A percentile compares a stretch with the other conserved stretches of the same genome.
Evolutionary conservation across 2,329 filamentous ascomycete genomes (phyloP).

Genomic region (Botrytis porri): DNA sequence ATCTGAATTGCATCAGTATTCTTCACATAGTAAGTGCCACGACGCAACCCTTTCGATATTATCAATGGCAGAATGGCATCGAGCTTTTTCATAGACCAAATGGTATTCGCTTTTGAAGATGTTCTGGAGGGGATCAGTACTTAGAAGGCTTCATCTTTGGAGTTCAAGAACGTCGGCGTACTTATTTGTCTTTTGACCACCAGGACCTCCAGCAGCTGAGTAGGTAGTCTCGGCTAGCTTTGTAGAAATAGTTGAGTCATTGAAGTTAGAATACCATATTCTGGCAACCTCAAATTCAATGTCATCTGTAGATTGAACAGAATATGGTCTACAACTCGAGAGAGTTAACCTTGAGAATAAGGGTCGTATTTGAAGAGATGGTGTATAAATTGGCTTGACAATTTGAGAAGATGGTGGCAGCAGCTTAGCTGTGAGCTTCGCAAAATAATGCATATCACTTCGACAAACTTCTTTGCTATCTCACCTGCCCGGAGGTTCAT

Average conservation of each 20-base stretch:
- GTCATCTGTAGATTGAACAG: conserved; percentile 26
- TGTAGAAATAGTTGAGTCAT: conserved; percentile 28
- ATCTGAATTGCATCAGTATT: conserved; percentile 36
- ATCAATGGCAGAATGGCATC: conserved; percentile 31
- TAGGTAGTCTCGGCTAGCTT: conserved; percentile 34
- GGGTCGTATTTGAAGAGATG: conserved; percentile 9
- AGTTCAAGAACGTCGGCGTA: conserved; percentile 21
- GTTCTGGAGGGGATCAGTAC: conserved; percentile 32
- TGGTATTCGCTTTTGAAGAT: conserved; percentile 37
- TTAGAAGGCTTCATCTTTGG: neutral
- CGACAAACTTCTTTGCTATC: neutral
- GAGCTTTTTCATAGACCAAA: conserved; percentile 33
- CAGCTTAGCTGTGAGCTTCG: neutral
- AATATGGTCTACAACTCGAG: conserved; percentile 26
- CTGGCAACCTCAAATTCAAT: conserved; percentile 33
- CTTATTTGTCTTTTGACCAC: conserved; percentile 41
- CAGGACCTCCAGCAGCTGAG: conserved; percentile 33
- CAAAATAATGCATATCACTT: conserved; percentile 4
- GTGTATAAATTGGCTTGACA: conserved; percentile 20
- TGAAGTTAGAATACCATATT: conserved; percentile 34
- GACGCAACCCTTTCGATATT: conserved; percentile 30
- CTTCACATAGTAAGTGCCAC: conserved; percentile 33
- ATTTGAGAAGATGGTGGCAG: conserved; percentile 19
- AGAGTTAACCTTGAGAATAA: neutral
- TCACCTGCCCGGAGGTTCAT: conserved; percentile 10